Evolutionary conservation across 108 stramenopile genomes (phyloP).

Genomic region (Mediolabrus comicus): DNA sequence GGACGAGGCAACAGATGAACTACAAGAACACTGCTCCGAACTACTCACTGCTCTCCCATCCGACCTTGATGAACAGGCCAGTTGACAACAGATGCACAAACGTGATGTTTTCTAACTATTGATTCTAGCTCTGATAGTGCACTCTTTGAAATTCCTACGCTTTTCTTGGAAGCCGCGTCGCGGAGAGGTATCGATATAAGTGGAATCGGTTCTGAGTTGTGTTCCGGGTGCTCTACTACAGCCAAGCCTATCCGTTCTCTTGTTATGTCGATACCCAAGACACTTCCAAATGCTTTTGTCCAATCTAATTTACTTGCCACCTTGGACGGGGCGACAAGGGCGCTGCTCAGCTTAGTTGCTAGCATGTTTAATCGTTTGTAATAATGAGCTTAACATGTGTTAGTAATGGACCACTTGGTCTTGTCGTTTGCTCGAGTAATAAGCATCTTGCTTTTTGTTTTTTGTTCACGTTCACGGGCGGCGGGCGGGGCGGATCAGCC

Average conservation of each 20-base stretch:
- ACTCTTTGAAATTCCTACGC: constrained; percentile 8
- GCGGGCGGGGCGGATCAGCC: too few relatives aligned
- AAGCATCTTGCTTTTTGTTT: too few relatives aligned
- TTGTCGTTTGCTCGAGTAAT: too few relatives aligned
- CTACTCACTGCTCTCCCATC: constrained; percentile 40
- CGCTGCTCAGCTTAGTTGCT: constrained; percentile 37
- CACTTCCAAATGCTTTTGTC: constrained; percentile 32
- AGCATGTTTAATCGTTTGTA: too few relatives aligned
- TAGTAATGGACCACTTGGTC: too few relatives aligned
- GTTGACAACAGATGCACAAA: constrained; percentile 44
- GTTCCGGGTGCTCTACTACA: constrained; percentile 35
- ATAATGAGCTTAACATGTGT: too few relatives aligned
- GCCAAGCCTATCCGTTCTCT: constrained; percentile 40
- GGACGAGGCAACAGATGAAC: too few relatives aligned
- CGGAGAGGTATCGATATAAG: constrained; percentile 19
- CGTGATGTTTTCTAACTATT: constrained; percentile 25
- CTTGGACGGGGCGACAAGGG: constrained; percentile 38
- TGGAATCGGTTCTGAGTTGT: constrained; percentile 6
- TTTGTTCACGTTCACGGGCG: too few relatives aligned
- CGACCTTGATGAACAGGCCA: constrained; percentile 46
- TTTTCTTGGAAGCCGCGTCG: constrained; percentile 5
- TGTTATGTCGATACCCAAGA: constrained; percentile 37
- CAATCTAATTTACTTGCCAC: constrained; percentile 41
- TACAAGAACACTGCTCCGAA: too few relatives aligned
- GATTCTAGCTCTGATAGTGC: constrained; percentile 32